Evolutionary conservation across 306 rosid species (phyloP).

Genomic region (Quercus agrifolia): DNA sequence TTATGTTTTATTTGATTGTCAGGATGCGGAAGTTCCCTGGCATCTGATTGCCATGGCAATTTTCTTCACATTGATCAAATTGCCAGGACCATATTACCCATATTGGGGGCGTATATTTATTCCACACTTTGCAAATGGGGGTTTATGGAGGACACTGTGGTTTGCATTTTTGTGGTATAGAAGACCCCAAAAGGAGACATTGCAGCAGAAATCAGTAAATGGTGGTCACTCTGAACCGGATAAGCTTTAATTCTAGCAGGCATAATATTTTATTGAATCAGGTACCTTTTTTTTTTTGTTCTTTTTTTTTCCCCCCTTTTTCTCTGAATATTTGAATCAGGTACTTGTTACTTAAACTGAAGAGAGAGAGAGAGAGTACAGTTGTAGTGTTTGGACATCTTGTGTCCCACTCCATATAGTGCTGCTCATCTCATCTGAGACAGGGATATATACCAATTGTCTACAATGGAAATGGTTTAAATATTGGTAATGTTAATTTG

Average conservation of each 20-base stretch:
- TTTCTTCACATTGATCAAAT: constrained; percentile 74
- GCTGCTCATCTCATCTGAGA: neutral
- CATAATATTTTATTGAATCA: constrained; percentile 3
- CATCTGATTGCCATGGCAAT: constrained; percentile 72
- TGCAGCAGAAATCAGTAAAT: neutral
- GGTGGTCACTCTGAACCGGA: constrained; percentile 7
- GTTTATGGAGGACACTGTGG: constrained; percentile 36
- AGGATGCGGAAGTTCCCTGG: constrained; percentile 93
- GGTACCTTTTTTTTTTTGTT: constrained; percentile 11
- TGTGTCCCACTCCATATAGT: neutral
- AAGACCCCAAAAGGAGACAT: constrained; percentile 20
- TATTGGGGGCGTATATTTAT: constrained; percentile 82
- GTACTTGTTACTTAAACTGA: constrained; percentile 8
- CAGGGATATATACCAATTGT: neutral
- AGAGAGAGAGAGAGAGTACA: neutral
- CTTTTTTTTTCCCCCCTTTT: no score
- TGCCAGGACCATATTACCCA: constrained; percentile 89
- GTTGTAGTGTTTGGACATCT: neutral
- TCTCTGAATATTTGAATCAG: constrained; percentile 13
- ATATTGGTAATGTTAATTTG: neutral
- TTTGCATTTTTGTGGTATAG: constrained; percentile 31
- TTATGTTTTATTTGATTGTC: constrained; percentile 34
- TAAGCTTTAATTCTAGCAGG: constrained; percentile 4
- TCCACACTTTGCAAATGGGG: constrained; percentile 74
- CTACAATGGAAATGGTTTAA: neutral